phyloP scores from a whole-genome alignment of 495 filamentous ascomycete genomes.

The Trichoderma gamsii region DNA sequence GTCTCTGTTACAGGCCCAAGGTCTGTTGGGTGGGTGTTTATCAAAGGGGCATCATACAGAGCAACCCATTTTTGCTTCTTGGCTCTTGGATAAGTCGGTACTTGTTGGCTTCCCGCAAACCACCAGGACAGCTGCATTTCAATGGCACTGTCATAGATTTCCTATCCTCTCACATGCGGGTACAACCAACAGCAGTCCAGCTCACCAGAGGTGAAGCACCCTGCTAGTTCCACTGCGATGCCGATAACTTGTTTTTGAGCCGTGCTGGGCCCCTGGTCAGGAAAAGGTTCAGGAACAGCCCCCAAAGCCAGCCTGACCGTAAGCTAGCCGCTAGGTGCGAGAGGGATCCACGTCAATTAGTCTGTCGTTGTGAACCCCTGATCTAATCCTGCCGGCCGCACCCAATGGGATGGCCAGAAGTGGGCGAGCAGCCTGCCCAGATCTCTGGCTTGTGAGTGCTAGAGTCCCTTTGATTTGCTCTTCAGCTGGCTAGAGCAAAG shows the following conservation, averaged over 20 bases:
- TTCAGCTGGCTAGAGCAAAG: constrained; percentile 10
- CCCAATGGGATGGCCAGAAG: not conserved
- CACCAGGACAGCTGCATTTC: too few species aligned
- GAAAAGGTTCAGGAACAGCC: not conserved
- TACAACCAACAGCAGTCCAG: not conserved
- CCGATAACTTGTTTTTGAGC: not conserved
- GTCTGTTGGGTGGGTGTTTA: too few species aligned
- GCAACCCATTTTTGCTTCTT: too few species aligned
- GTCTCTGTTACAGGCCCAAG: not conserved
- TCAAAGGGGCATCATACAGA: too few species aligned
- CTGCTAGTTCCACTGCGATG: not conserved
- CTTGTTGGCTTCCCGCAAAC: too few species aligned
- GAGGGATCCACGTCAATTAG: not conserved
- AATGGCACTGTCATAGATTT: too few species aligned
- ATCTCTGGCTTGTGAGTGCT: not conserved
- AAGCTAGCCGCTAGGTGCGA: not conserved
- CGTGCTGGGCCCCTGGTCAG: not conserved
- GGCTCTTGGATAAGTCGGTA: too few species aligned
- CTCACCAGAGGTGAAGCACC: not conserved
- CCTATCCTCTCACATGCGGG: too few species aligned
- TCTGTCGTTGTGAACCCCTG: constrained; percentile 8
- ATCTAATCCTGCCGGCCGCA: not conserved
- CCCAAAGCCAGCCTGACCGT: constrained; percentile 2
- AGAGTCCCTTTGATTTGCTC: not conserved
- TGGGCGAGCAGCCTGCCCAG: not conserved